Evolutionary conservation across 2,329 filamentous ascomycete species (phyloP).

Genomic region (Cephalotrichum gorgonifer): DNA sequence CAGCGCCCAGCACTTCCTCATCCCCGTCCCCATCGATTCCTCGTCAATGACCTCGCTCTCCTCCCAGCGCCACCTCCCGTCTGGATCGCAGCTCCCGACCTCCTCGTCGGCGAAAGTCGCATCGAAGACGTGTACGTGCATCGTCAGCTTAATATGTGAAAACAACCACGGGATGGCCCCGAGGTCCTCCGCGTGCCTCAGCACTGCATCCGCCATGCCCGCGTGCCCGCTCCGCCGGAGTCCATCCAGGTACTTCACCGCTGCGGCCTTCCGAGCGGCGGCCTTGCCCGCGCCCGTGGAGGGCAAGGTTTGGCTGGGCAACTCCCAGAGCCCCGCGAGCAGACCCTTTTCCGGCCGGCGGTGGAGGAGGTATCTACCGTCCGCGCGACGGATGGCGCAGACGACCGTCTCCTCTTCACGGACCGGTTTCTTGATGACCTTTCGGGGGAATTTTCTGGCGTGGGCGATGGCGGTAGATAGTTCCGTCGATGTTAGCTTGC

Average conservation of each 20-base stretch:
- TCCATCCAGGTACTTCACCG: conserved; percentile 20
- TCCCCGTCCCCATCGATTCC: conserved; percentile 48
- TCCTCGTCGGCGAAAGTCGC: conserved; percentile 11
- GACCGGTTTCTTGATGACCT: conserved; percentile 38
- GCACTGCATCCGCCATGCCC: conserved; percentile 2
- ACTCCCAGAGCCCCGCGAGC: conserved; percentile 45
- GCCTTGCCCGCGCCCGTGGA: conserved; percentile 11
- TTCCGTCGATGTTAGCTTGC: background rate
- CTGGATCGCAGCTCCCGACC: background rate
- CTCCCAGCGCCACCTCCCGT: conserved; percentile 22
- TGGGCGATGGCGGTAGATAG: conserved; percentile 21
- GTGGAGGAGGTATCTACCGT: conserved; percentile 36
- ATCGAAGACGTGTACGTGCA: conserved; percentile 45
- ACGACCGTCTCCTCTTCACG: conserved; percentile 42
- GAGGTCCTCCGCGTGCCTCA: conserved; percentile 29
- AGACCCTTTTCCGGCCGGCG: conserved; percentile 43
- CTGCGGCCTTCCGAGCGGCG: conserved; percentile 22
- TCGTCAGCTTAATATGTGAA: conserved; percentile 44
- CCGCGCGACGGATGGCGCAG: conserved; percentile 32
- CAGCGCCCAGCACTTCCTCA: conserved; percentile 46
- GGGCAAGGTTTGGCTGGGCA: conserved; percentile 34
- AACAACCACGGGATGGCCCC: conserved; percentile 46
- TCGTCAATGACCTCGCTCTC: conserved; percentile 28
- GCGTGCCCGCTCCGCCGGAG: conserved; percentile 12
- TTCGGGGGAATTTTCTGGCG: conserved; percentile 40